Conservation (phyloP, 768 basidiomycete species). For the Tylopilus balloui region DNA sequence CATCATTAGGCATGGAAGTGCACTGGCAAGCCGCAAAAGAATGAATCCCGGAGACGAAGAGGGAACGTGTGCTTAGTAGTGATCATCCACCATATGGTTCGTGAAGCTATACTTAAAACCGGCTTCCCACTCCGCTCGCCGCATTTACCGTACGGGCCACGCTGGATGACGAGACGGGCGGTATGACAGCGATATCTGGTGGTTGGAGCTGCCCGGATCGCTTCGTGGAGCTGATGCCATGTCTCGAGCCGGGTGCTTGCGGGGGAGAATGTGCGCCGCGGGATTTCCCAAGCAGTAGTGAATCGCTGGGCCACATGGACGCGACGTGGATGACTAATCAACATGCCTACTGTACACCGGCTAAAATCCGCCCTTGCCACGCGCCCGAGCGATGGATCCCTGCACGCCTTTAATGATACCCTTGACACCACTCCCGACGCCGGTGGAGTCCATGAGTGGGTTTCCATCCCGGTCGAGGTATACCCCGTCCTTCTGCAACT, state of each 20-base stretch:
- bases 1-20: constrained; percentile 49
- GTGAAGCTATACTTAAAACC: constrained; percentile 31
- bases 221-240: background rate
- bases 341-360: too few species aligned
- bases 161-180: background rate
- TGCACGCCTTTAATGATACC: constrained; percentile 41
- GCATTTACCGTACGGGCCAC: constrained; percentile 11
- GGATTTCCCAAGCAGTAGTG: constrained; percentile 5
- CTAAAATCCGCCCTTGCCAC: constrained; percentile 40
- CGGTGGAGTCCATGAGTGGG: constrained; percentile 36
- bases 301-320: constrained; percentile 13
- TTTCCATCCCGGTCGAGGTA: constrained; percentile 52
- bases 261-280: background rate
- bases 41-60: background rate
- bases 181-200: background rate
- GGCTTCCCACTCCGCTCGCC: constrained; percentile 32
- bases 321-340: constrained; percentile 14
- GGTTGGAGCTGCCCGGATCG: background rate
- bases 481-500: constrained; percentile 45
- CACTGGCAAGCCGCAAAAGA: constrained; percentile 14
- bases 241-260: background rate
- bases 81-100: constrained; percentile 27
- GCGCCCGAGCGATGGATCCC: constrained; percentile 40
- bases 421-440: constrained; percentile 34
- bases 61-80: constrained; percentile 22